Conservation (phyloP, 257 asterid genomes). For the Ilex asprella region DNA sequence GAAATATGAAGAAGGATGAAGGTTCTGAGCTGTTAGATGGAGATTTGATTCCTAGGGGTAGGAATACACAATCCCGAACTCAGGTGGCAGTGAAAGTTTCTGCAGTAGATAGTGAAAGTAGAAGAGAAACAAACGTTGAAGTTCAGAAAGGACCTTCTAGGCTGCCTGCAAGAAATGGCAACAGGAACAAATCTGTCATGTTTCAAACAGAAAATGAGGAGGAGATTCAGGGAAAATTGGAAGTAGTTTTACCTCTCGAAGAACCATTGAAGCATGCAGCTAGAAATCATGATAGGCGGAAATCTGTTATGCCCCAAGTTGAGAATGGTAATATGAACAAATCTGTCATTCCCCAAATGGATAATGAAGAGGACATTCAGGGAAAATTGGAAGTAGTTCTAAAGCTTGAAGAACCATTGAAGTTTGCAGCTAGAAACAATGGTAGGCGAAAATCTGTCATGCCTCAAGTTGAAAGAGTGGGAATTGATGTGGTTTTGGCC, state of each 20-base stretch:
- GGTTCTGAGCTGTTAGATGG: conserved; percentile 9
- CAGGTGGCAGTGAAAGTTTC: conserved; percentile 15
- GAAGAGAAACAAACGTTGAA: background rate
- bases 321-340: background rate
- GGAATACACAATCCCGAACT: background rate
- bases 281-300: background rate
- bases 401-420: conserved; percentile 15
- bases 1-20: conserved; percentile 23
- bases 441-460: background rate
- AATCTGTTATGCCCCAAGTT: background rate
- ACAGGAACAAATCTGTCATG: background rate
- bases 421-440: background rate
- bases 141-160: background rate
- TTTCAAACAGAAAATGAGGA: too few species aligned
- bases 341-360: background rate
- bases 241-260: background rate
- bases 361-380: background rate
- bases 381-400: conserved; percentile 8
- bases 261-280: background rate
- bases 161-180: background rate
- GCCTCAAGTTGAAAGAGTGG: background rate
- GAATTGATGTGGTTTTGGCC: background rate
- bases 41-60: background rate
- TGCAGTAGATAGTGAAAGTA: conserved; percentile 3
- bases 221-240: conserved; percentile 1